Evolutionary conservation across 164 flowering plant species (phyloP).

Genomic region (Houttuynia cordata): DNA sequence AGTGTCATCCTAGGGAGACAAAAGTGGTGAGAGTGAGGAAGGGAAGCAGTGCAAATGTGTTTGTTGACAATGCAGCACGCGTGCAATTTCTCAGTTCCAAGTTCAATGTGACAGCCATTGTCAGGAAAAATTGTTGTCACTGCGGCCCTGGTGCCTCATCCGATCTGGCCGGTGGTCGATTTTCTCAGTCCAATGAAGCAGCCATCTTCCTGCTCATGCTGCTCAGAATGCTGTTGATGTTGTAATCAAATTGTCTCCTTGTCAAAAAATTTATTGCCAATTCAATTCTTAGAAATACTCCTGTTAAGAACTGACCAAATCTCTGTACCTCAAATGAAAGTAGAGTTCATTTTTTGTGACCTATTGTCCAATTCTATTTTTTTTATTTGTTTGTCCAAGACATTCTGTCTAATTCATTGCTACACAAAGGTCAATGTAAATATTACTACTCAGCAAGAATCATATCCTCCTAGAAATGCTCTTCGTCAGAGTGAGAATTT

Average conservation of each 20-base stretch:
- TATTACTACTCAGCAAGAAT: no score
- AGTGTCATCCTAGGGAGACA: slow-evolving; percentile 21
- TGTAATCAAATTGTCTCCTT: slow-evolving; percentile 10
- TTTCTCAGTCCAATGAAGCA: slow-evolving; percentile 27
- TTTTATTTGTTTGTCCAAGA: no score
- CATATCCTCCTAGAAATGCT: no score
- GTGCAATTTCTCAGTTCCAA: slow-evolving; percentile 19
- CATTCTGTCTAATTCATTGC: no score
- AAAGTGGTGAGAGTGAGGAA: slow-evolving; percentile 16
- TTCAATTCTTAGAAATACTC: no score
- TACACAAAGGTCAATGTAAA: no score
- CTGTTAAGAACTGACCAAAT: no score
- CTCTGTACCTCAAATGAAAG: no score
- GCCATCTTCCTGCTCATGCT: slow-evolving; percentile 18
- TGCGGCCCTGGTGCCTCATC: slow-evolving; percentile 25
- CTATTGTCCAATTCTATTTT: no score
- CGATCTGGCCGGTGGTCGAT: slow-evolving; percentile 31
- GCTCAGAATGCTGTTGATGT: slow-evolving; percentile 22
- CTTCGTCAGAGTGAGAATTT: no score
- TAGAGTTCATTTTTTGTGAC: no score
- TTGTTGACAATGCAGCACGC: slow-evolving; percentile 24
- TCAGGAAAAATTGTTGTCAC: slow-evolving; percentile 38
- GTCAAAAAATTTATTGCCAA: no score
- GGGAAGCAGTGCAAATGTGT: slow-evolving; percentile 25
- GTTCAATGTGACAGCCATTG: slow-evolving; percentile 22